Percentiles rank a stretch among this genome's conserved stretches.
These are phyloP conservation scores for Eutrema yunnanense DNA, from an alignment of 345 rosid species.

Conservation along the genomic window DNA sequence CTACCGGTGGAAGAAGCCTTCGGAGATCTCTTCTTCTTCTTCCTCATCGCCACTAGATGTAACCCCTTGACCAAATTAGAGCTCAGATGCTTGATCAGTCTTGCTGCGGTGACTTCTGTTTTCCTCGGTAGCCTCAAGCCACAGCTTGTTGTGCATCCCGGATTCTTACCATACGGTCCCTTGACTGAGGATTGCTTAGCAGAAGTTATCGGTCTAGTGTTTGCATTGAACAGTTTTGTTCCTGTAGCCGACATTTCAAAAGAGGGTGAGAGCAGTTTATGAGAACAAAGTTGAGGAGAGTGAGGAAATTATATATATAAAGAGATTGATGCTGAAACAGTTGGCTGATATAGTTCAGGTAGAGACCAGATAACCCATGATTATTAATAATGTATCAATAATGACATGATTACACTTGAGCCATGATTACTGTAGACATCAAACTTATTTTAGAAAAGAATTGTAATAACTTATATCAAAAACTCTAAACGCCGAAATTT, in stretches of 20 bases:
- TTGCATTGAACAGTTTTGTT: constrained; percentile 16
- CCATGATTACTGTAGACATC: constrained; percentile 14
- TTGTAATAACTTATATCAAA: constrained; percentile 7
- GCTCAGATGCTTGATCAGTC: constrained; percentile 43
- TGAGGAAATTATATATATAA: background rate
- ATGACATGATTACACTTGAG: constrained; percentile 15
- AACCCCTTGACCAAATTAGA: constrained; percentile 39
- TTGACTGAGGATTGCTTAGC: constrained; percentile 12
- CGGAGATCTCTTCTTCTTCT: constrained; percentile 35
- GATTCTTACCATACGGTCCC: constrained; percentile 13
- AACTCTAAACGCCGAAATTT: constrained; percentile 17
- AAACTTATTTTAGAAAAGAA: constrained; percentile 13
- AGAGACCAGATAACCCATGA: constrained; percentile 9
- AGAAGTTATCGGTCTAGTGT: constrained; percentile 15
- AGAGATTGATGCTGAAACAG: background rate
- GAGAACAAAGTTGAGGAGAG: background rate
- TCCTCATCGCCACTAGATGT: constrained; percentile 30
- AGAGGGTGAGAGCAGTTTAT: background rate
- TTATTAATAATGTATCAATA: constrained; percentile 23
- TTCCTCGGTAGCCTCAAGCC: constrained; percentile 46
- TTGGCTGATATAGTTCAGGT: constrained; percentile 5
- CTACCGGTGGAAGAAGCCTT: constrained; percentile 38
- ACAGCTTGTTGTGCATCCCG: constrained; percentile 32
- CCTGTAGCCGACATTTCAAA: constrained; percentile 34
- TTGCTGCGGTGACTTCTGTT: constrained; percentile 38